phyloP scores from a whole-genome alignment of 2,329 filamentous ascomycete genomes.

The Cercospora nicotianae region DNA sequence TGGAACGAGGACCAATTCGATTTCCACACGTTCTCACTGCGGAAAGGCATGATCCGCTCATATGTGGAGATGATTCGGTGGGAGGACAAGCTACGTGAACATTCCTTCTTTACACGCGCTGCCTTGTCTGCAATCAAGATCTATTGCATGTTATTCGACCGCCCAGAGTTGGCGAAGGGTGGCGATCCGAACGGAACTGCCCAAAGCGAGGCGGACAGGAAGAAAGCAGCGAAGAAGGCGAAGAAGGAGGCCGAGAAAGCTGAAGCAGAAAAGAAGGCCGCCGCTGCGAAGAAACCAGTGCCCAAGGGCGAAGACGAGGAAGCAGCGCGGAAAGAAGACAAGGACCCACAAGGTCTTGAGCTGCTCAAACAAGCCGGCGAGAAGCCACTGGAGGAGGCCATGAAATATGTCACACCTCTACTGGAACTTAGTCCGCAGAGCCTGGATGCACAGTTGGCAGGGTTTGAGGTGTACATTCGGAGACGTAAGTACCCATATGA shows the following conservation, averaged over 20 bases:
- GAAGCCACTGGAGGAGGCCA: constrained; percentile 76
- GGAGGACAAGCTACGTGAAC: constrained; percentile 88
- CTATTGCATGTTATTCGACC: constrained; percentile 77
- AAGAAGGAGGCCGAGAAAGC: constrained; percentile 75
- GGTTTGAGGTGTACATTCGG: constrained; percentile 86
- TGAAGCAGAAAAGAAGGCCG: constrained; percentile 72
- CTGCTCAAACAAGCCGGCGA: constrained; percentile 65
- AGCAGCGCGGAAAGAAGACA: constrained; percentile 76
- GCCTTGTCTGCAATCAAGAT: constrained; percentile 78
- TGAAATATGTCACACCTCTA: constrained; percentile 80
- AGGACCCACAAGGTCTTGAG: constrained; percentile 80
- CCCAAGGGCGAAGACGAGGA: constrained; percentile 57
- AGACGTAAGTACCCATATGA: constrained; percentile 61
- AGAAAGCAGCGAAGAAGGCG: constrained; percentile 67
- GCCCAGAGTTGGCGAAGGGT: constrained; percentile 69
- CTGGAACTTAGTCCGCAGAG: constrained; percentile 79
- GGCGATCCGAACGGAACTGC: constrained; percentile 68
- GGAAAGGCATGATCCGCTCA: constrained; percentile 91
- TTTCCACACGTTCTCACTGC: constrained; percentile 95
- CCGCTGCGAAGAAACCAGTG: constrained; percentile 48
- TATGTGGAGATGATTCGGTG: constrained; percentile 96
- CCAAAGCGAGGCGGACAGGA: constrained; percentile 79
- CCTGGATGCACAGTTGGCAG: constrained; percentile 77
- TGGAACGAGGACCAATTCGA: constrained; percentile 99
- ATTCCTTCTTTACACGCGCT: constrained; percentile 86